Base-by-base conservation (phyloP, 2,329 filamentous ascomycete species). In the Claviceps maximensis region DNA sequence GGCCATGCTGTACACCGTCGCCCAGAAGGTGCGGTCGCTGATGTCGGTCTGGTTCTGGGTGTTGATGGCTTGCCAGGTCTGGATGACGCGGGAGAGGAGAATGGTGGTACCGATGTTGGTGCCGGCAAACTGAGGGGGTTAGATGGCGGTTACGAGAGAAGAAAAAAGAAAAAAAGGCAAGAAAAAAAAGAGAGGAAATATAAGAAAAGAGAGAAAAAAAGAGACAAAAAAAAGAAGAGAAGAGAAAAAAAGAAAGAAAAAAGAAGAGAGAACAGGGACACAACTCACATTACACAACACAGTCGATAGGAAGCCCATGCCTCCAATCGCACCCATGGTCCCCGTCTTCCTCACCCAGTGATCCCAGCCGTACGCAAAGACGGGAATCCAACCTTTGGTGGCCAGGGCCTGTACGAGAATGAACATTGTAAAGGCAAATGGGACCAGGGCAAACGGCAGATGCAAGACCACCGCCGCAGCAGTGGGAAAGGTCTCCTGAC, bases 41-140 rank as follows among this genome's bases (percentile, higher is more conserved):
- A 88, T 84, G 1, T 73, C 65, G 1, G 63, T 66, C 0, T 67
- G 66, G 41, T 71, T 75, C 0, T 57, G 54, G 0, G 61, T 53
- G 57, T 84, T 80, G 42, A 88, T 85, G 1, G 69, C 60, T 56
- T 78, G 70, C 85, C 85, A 88, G 0, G 78, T 70, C 62, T 88
- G 84, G 12, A 88, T 78, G 7, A 87, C 76, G 3, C 84, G 80
- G 9, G 78, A 86, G 1, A 88, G 72, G 0, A 88, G 76, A 60
- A 89, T 88, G 0, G 84, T 84, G 0, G 84, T 86, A 36, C 85
- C 84, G 51, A 88, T 88, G 58, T 88, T 88, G 1, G 85, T 88
- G 19, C 85, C 85, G 0, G 85, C 82, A 58, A 87, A 88, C 83
- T 87, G 17, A 8, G 17, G 23, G 15, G 25, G 19, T 51, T 4